Conservation (phyloP, 2,329 filamentous ascomycete species). For the Pseudopyricularia javanii region DNA sequence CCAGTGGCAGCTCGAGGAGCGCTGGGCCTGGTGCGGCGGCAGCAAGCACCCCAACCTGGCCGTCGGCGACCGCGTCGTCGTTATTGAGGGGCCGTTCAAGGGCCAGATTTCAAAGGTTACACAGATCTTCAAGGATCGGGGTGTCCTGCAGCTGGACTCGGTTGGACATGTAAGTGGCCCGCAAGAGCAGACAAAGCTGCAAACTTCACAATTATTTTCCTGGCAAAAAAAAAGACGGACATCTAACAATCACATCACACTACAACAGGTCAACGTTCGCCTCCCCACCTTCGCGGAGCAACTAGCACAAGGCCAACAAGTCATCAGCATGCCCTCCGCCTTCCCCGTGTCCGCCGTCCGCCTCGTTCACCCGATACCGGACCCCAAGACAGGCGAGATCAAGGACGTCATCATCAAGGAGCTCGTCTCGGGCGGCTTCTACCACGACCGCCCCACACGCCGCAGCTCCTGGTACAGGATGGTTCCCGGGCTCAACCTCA, state of each 20-base stretch:
- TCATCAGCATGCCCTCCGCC: constrained; percentile 36
- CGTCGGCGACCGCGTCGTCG: constrained; percentile 66
- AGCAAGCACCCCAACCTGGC: constrained; percentile 48
- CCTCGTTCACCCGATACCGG: constrained; percentile 64
- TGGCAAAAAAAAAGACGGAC: neutral
- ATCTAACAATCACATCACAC: neutral
- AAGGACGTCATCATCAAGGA: constrained; percentile 70
- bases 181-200: neutral
- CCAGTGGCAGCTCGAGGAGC: constrained; percentile 22
- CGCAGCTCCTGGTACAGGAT: constrained; percentile 40
- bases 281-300: constrained; percentile 24
- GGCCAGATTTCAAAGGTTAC: constrained; percentile 71
- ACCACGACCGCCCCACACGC: constrained; percentile 34
- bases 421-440: constrained; percentile 41
- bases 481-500: constrained; percentile 58
- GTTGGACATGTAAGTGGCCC: constrained; percentile 46
- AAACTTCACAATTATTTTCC: neutral
- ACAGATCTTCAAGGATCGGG: constrained; percentile 38
- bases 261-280: constrained; percentile 25
- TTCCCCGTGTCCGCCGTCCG: constrained; percentile 62
- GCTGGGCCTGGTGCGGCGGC: constrained; percentile 44
- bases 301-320: constrained; percentile 19
- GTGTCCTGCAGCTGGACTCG: constrained; percentile 48
- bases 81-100: constrained; percentile 66
- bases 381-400: constrained; percentile 49